These are phyloP conservation scores for Phellopilus nigrolimitatus DNA, from an alignment of 1,284 basidiomycete species.

Conservation along the genomic window DNA sequence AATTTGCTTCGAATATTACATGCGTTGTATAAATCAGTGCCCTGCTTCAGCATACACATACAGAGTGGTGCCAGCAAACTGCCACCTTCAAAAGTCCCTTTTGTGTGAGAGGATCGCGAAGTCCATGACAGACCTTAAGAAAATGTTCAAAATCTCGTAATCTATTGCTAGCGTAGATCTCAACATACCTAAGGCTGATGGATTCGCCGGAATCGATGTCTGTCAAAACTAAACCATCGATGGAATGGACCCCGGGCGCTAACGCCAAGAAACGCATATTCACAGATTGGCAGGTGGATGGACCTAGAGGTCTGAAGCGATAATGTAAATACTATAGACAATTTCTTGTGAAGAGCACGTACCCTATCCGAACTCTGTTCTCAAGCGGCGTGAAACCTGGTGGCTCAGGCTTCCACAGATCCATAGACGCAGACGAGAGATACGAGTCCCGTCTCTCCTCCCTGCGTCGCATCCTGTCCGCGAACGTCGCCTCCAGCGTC, in stretches of 20 bases:
- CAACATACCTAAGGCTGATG: conserved; percentile 64
- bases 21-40: neutral
- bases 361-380: conserved; percentile 80
- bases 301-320: conserved; percentile 61
- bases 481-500: conserved; percentile 72
- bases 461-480: conserved; percentile 45
- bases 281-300: conserved; percentile 81
- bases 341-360: conserved; percentile 27
- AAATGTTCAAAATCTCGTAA: neutral
- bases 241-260: conserved; percentile 71
- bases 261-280: conserved; percentile 82
- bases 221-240: conserved; percentile 68
- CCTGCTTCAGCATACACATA: neutral
- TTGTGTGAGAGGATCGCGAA: conserved; percentile 16
- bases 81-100: neutral
- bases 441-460: conserved; percentile 30
- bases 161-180: neutral
- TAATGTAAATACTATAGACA: neutral
- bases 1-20: conserved; percentile 5
- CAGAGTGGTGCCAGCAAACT: neutral
- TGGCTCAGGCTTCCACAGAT: conserved; percentile 34
- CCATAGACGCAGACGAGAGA: conserved; percentile 22
- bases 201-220: conserved; percentile 70
- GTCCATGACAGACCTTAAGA: conserved; percentile 19
- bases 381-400: conserved; percentile 75